Conservation (phyloP, 257 asterid genomes). For the Forsythia viridissima region DNA sequence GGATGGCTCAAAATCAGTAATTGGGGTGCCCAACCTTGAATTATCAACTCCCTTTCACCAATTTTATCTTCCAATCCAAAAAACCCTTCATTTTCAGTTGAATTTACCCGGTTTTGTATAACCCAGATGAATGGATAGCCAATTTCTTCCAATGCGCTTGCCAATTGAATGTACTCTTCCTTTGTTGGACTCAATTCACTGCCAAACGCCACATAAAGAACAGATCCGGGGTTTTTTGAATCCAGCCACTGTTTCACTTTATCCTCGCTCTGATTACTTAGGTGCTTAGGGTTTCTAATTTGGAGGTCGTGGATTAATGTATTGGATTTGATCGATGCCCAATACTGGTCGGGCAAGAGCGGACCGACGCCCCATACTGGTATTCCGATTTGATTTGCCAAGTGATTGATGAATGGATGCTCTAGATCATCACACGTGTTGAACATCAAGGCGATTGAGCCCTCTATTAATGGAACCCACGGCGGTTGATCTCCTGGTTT, state of each 20-base stretch:
- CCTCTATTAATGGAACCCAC: slow-evolving; percentile 40
- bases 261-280: slow-evolving; percentile 37
- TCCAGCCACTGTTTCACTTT: slow-evolving; percentile 42
- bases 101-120: slow-evolving; percentile 25
- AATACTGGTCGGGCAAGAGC: slow-evolving; percentile 36
- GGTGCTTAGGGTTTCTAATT: slow-evolving; percentile 29
- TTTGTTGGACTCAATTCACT: slow-evolving; percentile 45
- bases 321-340: slow-evolving; percentile 26
- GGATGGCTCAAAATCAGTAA: slow-evolving; percentile 41
- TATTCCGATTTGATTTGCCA: slow-evolving; percentile 23
- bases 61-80: slow-evolving; percentile 24
- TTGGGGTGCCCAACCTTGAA: slow-evolving; percentile 62
- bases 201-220: slow-evolving; percentile 49
- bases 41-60: slow-evolving; percentile 38
- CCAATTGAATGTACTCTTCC: slow-evolving; percentile 40
- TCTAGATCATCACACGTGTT: slow-evolving; percentile 47
- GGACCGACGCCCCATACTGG: slow-evolving; percentile 55
- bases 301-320: slow-evolving; percentile 27
- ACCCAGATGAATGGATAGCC: slow-evolving; percentile 48
- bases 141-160: slow-evolving; percentile 34
- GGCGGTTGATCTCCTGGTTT: slow-evolving; percentile 31
- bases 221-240: slow-evolving; percentile 30
- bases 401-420: slow-evolving; percentile 32
- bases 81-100: slow-evolving; percentile 25
- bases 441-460: slow-evolving; percentile 37